phyloP scores from a whole-genome alignment of 495 filamentous ascomycete genomes.

The Podospora tetraspora region DNA sequence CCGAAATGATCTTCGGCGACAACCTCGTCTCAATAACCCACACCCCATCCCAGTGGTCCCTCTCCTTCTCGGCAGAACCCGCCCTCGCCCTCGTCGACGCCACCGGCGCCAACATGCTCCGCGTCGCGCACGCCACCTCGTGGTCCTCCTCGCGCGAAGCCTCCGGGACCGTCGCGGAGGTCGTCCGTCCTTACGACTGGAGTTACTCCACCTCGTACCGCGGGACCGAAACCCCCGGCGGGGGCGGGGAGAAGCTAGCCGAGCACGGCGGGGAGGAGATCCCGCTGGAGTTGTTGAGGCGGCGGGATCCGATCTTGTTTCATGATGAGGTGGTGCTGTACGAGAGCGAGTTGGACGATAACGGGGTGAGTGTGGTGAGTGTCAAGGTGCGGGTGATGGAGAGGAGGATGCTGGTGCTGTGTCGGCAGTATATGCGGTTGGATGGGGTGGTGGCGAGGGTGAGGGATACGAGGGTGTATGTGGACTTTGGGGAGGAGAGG shows the following conservation, averaged over 20 bases:
- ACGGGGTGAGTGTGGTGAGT: slow-evolving; percentile 81
- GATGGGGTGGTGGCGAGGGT: slow-evolving; percentile 84
- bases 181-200: slow-evolving; percentile 96
- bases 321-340: slow-evolving; percentile 93
- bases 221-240: slow-evolving; percentile 48
- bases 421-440: slow-evolving; percentile 86
- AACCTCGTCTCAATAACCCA: slow-evolving; percentile 76
- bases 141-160: slow-evolving; percentile 86
- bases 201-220: slow-evolving; percentile 85
- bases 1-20: slow-evolving; percentile 99
- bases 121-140: slow-evolving; percentile 84
- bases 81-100: slow-evolving; percentile 90
- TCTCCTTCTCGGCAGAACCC: slow-evolving; percentile 77
- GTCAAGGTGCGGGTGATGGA: slow-evolving; percentile 93
- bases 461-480: slow-evolving; percentile 83
- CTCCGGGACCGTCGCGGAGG: slow-evolving; percentile 83
- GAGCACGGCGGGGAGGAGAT: slow-evolving; percentile 43
- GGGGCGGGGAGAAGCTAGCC: background rate
- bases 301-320: slow-evolving; percentile 83
- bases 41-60: slow-evolving; percentile 59
- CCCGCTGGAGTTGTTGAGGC: slow-evolving; percentile 75
- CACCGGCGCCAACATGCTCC: slow-evolving; percentile 79
- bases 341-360: slow-evolving; percentile 96
- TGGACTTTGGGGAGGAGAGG: slow-evolving; percentile 78
- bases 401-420: slow-evolving; percentile 72